Conservation (phyloP, 371 early-diverging fungal species). For the Mucor sp. region DNA sequence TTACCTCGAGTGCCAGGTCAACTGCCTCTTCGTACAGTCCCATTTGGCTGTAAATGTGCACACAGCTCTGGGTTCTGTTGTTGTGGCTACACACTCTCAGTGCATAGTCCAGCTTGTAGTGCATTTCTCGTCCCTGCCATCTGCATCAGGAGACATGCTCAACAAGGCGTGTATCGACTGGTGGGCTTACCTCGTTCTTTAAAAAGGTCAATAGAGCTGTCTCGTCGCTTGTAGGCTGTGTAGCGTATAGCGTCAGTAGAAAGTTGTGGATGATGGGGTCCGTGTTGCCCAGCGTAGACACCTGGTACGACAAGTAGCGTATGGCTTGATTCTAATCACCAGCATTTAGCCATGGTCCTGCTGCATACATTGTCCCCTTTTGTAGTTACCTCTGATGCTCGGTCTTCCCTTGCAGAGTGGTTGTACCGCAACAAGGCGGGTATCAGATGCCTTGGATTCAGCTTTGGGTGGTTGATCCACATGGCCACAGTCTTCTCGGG, state of each 20-base stretch:
- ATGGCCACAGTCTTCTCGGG: slow-evolving; percentile 80
- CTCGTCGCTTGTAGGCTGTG: slow-evolving; percentile 68
- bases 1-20: slow-evolving; percentile 75
- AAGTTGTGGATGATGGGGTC: slow-evolving; percentile 93
- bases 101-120: slow-evolving; percentile 88
- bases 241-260: slow-evolving; percentile 81
- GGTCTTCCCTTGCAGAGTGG: slow-evolving; percentile 41
- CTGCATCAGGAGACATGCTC: not conserved
- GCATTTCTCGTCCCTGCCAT: slow-evolving; percentile 63
- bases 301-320: slow-evolving; percentile 85
- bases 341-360: not conserved
- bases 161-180: too few relatives aligned
- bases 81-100: slow-evolving; percentile 79
- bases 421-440: slow-evolving; percentile 85
- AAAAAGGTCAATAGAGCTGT: slow-evolving; percentile 68
- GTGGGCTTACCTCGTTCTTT: slow-evolving; percentile 59
- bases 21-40: slow-evolving; percentile 91
- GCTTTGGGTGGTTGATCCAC: slow-evolving; percentile 74
- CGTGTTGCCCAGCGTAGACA: slow-evolving; percentile 70
- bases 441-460: slow-evolving; percentile 79
- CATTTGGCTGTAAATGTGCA: slow-evolving; percentile 82
- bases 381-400: slow-evolving; percentile 30
- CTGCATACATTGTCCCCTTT: not conserved
- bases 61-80: slow-evolving; percentile 75
- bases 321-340: slow-evolving; percentile 78